Evolutionary conservation across 306 rosid species (phyloP).

Genomic region (Rosa chinensis): DNA sequence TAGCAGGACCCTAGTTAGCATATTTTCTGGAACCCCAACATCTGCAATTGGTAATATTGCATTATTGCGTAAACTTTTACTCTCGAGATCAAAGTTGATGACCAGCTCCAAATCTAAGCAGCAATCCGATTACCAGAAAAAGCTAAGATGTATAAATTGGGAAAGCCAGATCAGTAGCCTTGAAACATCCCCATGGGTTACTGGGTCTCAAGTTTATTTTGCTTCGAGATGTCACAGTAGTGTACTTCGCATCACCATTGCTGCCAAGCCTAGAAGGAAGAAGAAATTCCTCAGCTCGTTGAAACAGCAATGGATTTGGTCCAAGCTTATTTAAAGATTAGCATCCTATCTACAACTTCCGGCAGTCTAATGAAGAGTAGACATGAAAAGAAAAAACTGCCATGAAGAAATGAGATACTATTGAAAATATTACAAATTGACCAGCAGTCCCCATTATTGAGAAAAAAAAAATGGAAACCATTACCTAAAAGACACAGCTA

Average conservation of each 20-base stretch:
- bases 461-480: background rate
- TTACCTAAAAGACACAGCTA: background rate
- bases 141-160: background rate
- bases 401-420: background rate
- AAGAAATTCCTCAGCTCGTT: background rate
- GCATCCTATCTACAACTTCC: background rate
- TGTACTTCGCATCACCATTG: too few species aligned
- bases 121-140: background rate
- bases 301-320: background rate
- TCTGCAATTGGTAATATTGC: too few species aligned
- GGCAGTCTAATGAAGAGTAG: background rate
- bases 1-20: too few species aligned
- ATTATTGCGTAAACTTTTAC: too few species aligned
- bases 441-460: too few species aligned
- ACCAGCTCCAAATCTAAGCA: background rate
- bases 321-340: background rate
- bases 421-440: background rate
- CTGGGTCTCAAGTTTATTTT: background rate
- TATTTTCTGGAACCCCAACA: too few species aligned
- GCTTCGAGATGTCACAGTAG: background rate
- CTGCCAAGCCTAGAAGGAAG: background rate
- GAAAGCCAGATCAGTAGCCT: background rate
- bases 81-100: too few species aligned
- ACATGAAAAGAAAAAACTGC: background rate
- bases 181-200: background rate